Conservation (phyloP, 2,329 filamentous ascomycete species). For the Diaporthe longicolla region DNA sequence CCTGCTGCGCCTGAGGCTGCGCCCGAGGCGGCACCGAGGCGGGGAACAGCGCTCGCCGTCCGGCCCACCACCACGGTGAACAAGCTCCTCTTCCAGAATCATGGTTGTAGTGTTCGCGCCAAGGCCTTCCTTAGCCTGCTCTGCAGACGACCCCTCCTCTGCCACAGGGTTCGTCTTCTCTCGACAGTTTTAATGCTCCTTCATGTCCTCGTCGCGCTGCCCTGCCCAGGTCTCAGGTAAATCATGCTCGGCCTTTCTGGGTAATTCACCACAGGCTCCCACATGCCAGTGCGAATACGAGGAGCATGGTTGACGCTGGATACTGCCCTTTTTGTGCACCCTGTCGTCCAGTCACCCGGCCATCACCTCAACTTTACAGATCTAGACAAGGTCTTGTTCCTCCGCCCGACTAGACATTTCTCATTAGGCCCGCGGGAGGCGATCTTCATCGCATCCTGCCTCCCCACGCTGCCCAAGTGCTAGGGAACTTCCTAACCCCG, state of each 20-base stretch:
- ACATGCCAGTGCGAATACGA: constrained; percentile 22
- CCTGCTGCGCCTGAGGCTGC: background rate
- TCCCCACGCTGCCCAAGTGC: background rate
- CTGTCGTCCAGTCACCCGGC: constrained; percentile 6
- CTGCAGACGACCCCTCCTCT: constrained; percentile 5
- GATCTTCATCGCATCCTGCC: background rate
- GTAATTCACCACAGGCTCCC: background rate
- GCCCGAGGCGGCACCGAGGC: no score
- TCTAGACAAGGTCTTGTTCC: background rate
- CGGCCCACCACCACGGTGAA: background rate
- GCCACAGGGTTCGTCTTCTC: background rate
- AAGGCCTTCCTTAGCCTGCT: background rate
- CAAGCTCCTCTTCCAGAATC: constrained; percentile 22
- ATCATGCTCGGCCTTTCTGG: constrained; percentile 6
- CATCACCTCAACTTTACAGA: constrained; percentile 19
- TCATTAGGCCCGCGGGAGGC: background rate
- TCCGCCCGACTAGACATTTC: background rate
- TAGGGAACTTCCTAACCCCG: constrained; percentile 2
- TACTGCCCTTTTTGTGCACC: background rate
- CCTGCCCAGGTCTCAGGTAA: background rate
- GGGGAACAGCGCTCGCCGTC: constrained; percentile 1
- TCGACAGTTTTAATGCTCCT: background rate
- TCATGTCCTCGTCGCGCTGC: background rate
- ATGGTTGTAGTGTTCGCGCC: background rate
- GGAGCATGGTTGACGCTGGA: background rate